Percentiles rank a stretch among this genome's conserved stretches.
These are phyloP conservation scores for Penicillium steckii DNA, from an alignment of 495 filamentous ascomycete species.

Conservation along the genomic window DNA sequence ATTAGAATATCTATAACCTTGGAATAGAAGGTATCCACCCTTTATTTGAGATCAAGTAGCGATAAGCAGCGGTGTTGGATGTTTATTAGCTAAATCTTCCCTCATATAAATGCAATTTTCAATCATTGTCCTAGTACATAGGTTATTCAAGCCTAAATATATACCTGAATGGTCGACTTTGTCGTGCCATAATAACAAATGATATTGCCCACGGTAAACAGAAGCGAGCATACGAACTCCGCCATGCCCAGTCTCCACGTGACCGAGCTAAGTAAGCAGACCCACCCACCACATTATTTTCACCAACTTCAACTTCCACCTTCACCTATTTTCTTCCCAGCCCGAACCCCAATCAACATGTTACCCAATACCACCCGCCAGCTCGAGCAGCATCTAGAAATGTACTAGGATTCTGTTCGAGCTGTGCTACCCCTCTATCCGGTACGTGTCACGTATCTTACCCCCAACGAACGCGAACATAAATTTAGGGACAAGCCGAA, in stretches of 20 bases:
- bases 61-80: no score
- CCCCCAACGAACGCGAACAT: slow-evolving; percentile 1
- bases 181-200: no score
- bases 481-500: slow-evolving; percentile 15
- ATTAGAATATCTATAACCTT: no score
- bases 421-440: not conserved
- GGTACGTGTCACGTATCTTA: slow-evolving; percentile 10
- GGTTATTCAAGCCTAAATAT: no score
- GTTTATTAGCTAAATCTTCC: no score
- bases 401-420: slow-evolving; percentile 1
- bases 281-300: slow-evolving; percentile 12
- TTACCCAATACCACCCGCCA: not conserved
- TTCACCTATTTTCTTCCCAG: slow-evolving; percentile 5
- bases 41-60: no score
- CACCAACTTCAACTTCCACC: not conserved
- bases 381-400: slow-evolving; percentile 9
- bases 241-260: not conserved
- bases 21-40: no score
- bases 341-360: not conserved
- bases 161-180: no score
- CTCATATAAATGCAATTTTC: no score
- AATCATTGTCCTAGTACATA: no score
- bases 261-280: slow-evolving; percentile 2
- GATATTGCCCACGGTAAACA: no score
- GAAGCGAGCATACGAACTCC: not conserved